Conservation (phyloP, 202 grass and related monocot genomes). For the Panicum virgatum region DNA sequence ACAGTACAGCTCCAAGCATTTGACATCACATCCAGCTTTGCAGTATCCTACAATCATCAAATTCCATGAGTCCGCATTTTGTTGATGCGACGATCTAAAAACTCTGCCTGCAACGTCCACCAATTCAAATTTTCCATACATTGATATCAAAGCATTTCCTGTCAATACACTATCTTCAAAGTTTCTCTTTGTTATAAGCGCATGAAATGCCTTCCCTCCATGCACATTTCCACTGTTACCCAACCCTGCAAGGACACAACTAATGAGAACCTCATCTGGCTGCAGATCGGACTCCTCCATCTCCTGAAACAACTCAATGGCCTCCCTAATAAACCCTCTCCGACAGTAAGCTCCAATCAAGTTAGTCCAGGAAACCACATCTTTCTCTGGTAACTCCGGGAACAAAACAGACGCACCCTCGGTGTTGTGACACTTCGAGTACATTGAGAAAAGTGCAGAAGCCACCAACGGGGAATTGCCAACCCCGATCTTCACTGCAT, state of each 20-base stretch:
- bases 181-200: conserved; percentile 54
- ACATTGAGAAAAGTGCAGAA: conserved; percentile 65
- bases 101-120: conserved; percentile 43
- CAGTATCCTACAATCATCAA: conserved; percentile 57
- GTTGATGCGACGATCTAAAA: conserved; percentile 43
- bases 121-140: conserved; percentile 62
- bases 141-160: conserved; percentile 60
- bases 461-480: conserved; percentile 26
- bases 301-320: conserved; percentile 40
- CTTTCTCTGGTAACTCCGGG: conserved; percentile 55
- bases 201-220: conserved; percentile 61
- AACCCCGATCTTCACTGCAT: conserved; percentile 41
- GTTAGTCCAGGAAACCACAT: conserved; percentile 70
- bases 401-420: conserved; percentile 54
- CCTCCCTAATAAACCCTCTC: conserved; percentile 40
- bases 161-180: conserved; percentile 41
- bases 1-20: conserved; percentile 66
- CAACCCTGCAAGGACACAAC: conserved; percentile 58
- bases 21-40: conserved; percentile 50
- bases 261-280: conserved; percentile 60
- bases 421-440: conserved; percentile 60
- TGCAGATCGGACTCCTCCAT: conserved; percentile 53
- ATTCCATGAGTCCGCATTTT: conserved; percentile 59
- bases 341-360: conserved; percentile 58
- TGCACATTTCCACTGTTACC: conserved; percentile 24